These are phyloP conservation scores for Eucalyptus pauciflora DNA, from an alignment of 345 rosid species.

Conservation along the genomic window DNA sequence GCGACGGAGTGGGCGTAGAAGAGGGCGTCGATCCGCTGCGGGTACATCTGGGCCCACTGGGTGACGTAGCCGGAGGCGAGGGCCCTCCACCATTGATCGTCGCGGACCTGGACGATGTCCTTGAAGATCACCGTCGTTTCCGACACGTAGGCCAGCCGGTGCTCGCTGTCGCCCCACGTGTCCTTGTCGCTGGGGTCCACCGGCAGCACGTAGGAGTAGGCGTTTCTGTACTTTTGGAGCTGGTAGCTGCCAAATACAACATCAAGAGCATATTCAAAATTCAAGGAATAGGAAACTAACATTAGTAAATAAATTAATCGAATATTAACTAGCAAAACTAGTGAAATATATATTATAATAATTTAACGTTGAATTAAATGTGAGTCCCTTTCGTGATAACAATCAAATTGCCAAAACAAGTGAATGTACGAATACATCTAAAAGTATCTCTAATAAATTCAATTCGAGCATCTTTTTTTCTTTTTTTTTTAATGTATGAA, in stretches of 20 bases:
- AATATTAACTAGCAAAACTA: background rate
- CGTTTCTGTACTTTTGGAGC: constrained; percentile 92
- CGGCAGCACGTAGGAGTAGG: constrained; percentile 88
- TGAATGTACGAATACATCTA: background rate
- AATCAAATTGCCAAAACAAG: background rate
- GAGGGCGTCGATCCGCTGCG: constrained; percentile 88
- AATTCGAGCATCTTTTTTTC: background rate
- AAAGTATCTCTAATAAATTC: background rate
- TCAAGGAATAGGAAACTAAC: background rate
- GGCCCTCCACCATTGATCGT: constrained; percentile 98
- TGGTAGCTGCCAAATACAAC: constrained; percentile 55
- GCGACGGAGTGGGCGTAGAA: constrained; percentile 80
- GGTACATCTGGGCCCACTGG: constrained; percentile 96
- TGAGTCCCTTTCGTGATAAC: background rate
- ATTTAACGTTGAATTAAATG: background rate
- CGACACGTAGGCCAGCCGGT: constrained; percentile 86
- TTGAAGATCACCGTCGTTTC: constrained; percentile 97
- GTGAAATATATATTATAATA: background rate
- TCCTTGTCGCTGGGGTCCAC: constrained; percentile 79
- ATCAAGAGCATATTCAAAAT: background rate
- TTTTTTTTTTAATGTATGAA: background rate
- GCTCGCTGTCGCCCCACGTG: constrained; percentile 99
- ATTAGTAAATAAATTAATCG: background rate
- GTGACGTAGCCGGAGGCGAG: constrained; percentile 78
- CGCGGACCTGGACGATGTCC: constrained; percentile 83